Conservation (phyloP, 176 grass and related monocot genomes). For the Oryza rufipogon region DNA sequence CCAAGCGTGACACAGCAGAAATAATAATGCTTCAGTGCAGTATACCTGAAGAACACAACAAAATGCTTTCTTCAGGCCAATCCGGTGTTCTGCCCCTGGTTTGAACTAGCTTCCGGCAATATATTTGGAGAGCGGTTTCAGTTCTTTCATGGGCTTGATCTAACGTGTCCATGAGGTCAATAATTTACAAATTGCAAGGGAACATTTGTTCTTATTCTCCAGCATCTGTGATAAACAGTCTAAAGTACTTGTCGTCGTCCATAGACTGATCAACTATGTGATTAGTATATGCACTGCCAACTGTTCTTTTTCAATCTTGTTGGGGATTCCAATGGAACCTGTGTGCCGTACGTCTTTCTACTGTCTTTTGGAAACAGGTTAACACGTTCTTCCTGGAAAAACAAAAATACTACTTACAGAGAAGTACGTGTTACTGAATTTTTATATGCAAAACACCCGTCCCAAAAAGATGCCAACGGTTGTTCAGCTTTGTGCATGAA, state of each 20-base stretch:
- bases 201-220: slow-evolving; percentile 55
- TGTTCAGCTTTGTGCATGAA: neutral
- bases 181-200: slow-evolving; percentile 38
- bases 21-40: slow-evolving; percentile 25
- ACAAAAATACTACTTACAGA: neutral
- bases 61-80: slow-evolving; percentile 30
- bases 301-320: slow-evolving; percentile 23
- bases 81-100: slow-evolving; percentile 63
- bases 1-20: slow-evolving; percentile 14
- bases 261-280: slow-evolving; percentile 26
- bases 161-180: slow-evolving; percentile 29
- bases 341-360: slow-evolving; percentile 14
- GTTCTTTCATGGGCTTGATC: slow-evolving; percentile 31
- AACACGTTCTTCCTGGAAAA: neutral
- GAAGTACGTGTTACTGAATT: neutral
- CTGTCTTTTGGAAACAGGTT: slow-evolving; percentile 21
- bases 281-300: slow-evolving; percentile 25
- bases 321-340: slow-evolving; percentile 26
- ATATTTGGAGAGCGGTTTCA: slow-evolving; percentile 41
- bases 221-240: slow-evolving; percentile 40
- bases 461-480: neutral
- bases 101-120: slow-evolving; percentile 47
- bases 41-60: slow-evolving; percentile 36
- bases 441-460: neutral
- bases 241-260: slow-evolving; percentile 23